Conservation (phyloP, 192 early-diverging fungal genomes). For the Backusella australiensis region DNA sequence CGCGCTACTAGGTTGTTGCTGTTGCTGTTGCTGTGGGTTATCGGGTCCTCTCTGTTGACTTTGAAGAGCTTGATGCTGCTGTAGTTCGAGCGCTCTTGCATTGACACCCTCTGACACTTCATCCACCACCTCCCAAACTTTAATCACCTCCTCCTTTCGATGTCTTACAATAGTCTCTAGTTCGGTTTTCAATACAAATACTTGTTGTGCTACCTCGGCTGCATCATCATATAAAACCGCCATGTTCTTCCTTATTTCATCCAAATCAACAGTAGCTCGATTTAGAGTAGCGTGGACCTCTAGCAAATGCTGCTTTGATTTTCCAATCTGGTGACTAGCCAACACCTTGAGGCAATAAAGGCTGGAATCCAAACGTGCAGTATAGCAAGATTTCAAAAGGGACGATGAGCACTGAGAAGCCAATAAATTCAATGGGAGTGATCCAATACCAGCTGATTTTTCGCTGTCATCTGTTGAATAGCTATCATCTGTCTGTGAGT, state of each 20-base stretch:
- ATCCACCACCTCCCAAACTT: slow-evolving; percentile 53
- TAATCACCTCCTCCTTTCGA: slow-evolving; percentile 47
- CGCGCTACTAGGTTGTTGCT: slow-evolving; percentile 8
- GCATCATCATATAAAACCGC: slow-evolving; percentile 44
- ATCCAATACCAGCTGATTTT: not conserved
- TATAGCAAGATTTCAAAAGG: not conserved
- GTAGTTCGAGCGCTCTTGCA: not conserved
- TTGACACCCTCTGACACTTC: slow-evolving; percentile 38
- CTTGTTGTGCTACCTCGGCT: slow-evolving; percentile 41
- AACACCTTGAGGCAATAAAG: slow-evolving; percentile 29
- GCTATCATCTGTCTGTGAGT: not conserved
- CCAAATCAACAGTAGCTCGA: slow-evolving; percentile 41
- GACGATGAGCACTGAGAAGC: not conserved
- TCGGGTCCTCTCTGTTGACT: not conserved
- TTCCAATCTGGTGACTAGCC: slow-evolving; percentile 8
- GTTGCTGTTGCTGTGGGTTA: slow-evolving; percentile 23
- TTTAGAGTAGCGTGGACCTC: slow-evolving; percentile 41
- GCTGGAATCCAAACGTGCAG: slow-evolving; percentile 21
- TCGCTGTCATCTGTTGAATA: not conserved
- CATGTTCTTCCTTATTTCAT: slow-evolving; percentile 39
- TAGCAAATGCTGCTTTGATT: slow-evolving; percentile 20
- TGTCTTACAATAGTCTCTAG: slow-evolving; percentile 46
- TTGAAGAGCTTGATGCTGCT: slow-evolving; percentile 11
- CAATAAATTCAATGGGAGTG: not conserved
- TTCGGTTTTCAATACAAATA: slow-evolving; percentile 42